Percentiles rank a stretch among this genome's conserved stretches.
Conservation (phyloP, 768 basidiomycete species). For the Dentipellis fragilis region DNA sequence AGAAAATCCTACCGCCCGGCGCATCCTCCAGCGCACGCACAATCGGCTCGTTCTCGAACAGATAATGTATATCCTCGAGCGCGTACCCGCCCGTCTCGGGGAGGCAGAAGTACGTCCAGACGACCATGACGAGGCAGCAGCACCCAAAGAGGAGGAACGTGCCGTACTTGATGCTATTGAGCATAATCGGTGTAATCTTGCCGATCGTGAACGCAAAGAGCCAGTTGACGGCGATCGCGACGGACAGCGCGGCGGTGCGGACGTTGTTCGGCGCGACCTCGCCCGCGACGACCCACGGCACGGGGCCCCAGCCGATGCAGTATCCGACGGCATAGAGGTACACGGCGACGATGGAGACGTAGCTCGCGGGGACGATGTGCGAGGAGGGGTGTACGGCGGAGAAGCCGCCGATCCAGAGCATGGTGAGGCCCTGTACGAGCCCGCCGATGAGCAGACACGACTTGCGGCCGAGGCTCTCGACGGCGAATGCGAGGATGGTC, state of each 20-base stretch:
- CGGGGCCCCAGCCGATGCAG: conserved; percentile 29
- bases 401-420: conserved; percentile 40
- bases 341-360: conserved; percentile 34
- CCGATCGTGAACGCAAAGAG: conserved; percentile 36
- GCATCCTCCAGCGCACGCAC: conserved; percentile 30
- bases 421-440: conserved; percentile 35
- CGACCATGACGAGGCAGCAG: conserved; percentile 30
- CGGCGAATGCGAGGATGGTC: conserved; percentile 32
- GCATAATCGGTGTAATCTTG: conserved; percentile 32
- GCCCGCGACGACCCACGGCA: conserved; percentile 33
- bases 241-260: conserved; percentile 27
- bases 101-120: conserved; percentile 34
- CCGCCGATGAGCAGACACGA: conserved; percentile 38
- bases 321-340: conserved; percentile 40
- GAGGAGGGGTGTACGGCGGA: conserved; percentile 24
- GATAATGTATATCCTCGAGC: conserved; percentile 35
- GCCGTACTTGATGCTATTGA: conserved; percentile 16
- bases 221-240: conserved; percentile 34
- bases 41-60: conserved; percentile 32
- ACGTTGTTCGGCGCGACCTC: conserved; percentile 37
- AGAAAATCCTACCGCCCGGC: conserved; percentile 27
- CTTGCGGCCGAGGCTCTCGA: conserved; percentile 40
- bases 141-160: conserved; percentile 34
- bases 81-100: conserved; percentile 39
- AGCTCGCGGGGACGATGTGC: conserved; percentile 27